Evolutionary conservation across 75 land plant genomes (phyloP), one percentile per base, ranked within the genome.

Genomic region (Picea glauca): DNA sequence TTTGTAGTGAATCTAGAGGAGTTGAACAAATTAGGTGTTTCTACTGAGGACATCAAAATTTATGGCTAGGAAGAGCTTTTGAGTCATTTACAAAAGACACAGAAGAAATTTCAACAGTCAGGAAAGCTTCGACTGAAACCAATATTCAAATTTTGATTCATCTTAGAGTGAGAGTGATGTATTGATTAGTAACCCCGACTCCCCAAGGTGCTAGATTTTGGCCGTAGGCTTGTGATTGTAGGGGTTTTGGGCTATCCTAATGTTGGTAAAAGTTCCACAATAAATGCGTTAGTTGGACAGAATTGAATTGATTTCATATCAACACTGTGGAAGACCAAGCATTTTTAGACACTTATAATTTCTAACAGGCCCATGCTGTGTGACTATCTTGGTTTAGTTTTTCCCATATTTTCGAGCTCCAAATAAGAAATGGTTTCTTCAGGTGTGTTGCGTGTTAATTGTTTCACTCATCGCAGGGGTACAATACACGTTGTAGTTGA

Each of bases 171-270:
- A 43, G 6, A 76, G 58, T 58, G 84, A 72, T 30, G 15, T 14
- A 21, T 63, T 56, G n/a, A 50, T 64, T 40, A 50, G 43, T 58
- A 74, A 78, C 26, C 26, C 0, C 0, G 26, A 26, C 26, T 26
- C 40, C 4, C 60, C 60, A 80, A 23, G 30, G 62, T 61, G 15
- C 32, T 62, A n/a, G 32, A 72, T 59, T 58, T 74, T 46, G 18
- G 12, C 13, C 43, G 73, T 21, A 88, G 80, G 79, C 87, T 79
- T 77, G 94, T 91, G 11, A 80, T 89, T 60, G 95, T 96, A 13
- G 99, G 99, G 38, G 94, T 96, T 87, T 95, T 96, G 58, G 98
- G 99, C 14, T 97, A 97, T 81, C 99, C 99, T 20, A 97, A 96
- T 85, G 99, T 96, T 38, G 98, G 99, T 13, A 96, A 96, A 78